phyloP scores from a whole-genome alignment of 768 basidiomycete genomes.

The Cystofilobasidium ferigula region DNA sequence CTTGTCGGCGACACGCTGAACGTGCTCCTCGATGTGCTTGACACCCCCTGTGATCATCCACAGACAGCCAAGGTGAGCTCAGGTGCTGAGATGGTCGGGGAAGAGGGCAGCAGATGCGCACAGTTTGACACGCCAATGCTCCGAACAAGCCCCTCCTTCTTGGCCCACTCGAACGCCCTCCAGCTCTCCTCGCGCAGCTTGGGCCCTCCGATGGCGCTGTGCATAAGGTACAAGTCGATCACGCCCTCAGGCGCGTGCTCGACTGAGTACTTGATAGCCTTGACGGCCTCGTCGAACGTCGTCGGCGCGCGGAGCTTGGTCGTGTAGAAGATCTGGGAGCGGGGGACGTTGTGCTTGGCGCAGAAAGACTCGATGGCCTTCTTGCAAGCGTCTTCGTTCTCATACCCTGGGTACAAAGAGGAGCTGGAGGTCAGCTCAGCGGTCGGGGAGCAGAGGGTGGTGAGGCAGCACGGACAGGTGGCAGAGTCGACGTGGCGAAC shows the following conservation, averaged over 20 bases:
- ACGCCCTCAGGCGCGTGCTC: slow-evolving; percentile 41
- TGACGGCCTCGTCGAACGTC: slow-evolving; percentile 44
- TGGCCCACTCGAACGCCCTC: slow-evolving; percentile 55
- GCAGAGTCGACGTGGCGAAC: slow-evolving; percentile 52
- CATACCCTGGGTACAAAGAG: slow-evolving; percentile 38
- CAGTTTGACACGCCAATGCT: slow-evolving; percentile 48
- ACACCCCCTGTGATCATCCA: slow-evolving; percentile 41
- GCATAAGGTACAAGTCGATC: slow-evolving; percentile 55
- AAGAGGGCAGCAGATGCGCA: neutral
- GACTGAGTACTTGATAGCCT: slow-evolving; percentile 49
- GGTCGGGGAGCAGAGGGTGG: slow-evolving; percentile 12
- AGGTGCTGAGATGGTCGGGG: neutral
- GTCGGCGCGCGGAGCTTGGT: slow-evolving; percentile 57
- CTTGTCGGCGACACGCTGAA: slow-evolving; percentile 37
- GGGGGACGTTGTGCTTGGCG: slow-evolving; percentile 43
- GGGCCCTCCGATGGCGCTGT: slow-evolving; percentile 52
- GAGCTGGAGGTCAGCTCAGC: slow-evolving; percentile 32
- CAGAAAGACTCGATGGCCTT: slow-evolving; percentile 52
- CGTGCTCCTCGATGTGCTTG: slow-evolving; percentile 50
- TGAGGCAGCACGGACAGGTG: slow-evolving; percentile 37
- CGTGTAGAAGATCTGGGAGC: slow-evolving; percentile 56
- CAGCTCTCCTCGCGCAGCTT: slow-evolving; percentile 52
- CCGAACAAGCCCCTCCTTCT: slow-evolving; percentile 50
- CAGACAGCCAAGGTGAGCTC: neutral
- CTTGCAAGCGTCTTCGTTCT: slow-evolving; percentile 59